Conservation (phyloP, 441 rosid genomes). For the Euphorbia celastroides region DNA sequence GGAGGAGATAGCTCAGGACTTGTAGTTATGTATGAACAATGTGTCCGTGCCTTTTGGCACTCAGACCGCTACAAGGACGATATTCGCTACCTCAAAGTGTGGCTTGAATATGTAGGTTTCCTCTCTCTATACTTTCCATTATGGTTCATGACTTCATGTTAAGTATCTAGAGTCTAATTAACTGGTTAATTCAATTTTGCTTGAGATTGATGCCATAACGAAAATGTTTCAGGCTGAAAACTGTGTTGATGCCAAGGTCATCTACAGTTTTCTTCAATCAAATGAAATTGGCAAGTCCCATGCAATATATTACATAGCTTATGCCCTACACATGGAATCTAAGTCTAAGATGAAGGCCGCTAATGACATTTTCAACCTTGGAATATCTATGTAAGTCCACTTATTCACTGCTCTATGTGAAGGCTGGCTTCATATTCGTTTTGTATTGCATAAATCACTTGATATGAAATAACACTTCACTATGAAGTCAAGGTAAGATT, state of each 20-base stretch:
- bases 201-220: background rate
- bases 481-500: background rate
- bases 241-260: conserved; percentile 70
- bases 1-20: conserved; percentile 83
- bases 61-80: conserved; percentile 70
- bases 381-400: conserved; percentile 53
- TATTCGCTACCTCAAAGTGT: conserved; percentile 87
- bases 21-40: conserved; percentile 75
- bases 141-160: background rate
- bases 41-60: conserved; percentile 86
- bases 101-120: conserved; percentile 85
- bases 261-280: conserved; percentile 69
- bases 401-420: background rate
- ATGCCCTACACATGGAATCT: conserved; percentile 72
- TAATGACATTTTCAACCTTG: conserved; percentile 65
- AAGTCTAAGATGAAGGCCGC: conserved; percentile 66
- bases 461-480: background rate
- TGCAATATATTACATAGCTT: conserved; percentile 49
- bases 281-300: conserved; percentile 80
- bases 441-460: too few relatives aligned
- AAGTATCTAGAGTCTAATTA: background rate
- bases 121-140: background rate
- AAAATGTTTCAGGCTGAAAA: conserved; percentile 58
- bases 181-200: background rate
- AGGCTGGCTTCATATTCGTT: background rate